Base-by-base conservation (phyloP, 371 early-diverging fungal genomes). In the Mycotypha africana region DNA sequence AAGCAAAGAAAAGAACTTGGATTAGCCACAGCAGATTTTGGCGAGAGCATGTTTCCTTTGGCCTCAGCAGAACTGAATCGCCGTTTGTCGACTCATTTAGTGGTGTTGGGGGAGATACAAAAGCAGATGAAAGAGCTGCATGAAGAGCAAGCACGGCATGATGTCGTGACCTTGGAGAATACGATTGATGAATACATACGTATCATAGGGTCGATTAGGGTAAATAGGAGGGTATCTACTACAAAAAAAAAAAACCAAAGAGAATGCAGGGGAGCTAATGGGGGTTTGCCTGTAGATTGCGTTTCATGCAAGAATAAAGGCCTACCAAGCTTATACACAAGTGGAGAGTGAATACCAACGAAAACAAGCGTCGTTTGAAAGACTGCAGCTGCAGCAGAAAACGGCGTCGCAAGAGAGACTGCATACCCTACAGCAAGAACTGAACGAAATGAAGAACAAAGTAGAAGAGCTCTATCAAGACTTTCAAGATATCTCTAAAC, bases 141-240 rank as follows among this genome's bases (percentile, higher is more conserved):
- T 50, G 86, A 86, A 36, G 62, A 74, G 25, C 88, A 88, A 58
- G 75, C 71, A 8, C 81, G 80, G 11, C 68, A 76, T 41, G 93
- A 93, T 62, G 72, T 89, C 12, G 56, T 75, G 14, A 78, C 86
- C 3, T 56, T 93, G 39, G 85, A 81, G 58, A 77, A 84, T 36
- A 91, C 85, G 0, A 85, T 88, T 33, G 92, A 92, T 50, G 93
- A 93, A 56, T 89, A 94, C 53, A 78, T 93, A 51, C 84, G 92
- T n/a, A 78, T 88, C 47, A 88, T 93, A 45, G 86, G 83, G 3
- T 84, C 91, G 0, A 86, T 89, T 49, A 76, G 85, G 48, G 81
- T 81, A 54, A 48, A 58, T 44, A 24, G 23, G n/a, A n/a, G n/a
- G n/a, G n/a, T n/a, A n/a, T n/a, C n/a, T n/a, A n/a, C n/a, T n/a